Percentiles rank a stretch among this genome's conserved stretches.
phyloP scores from a whole-genome alignment of 2,329 filamentous ascomycete species.

The Xenoacremonium recifei region DNA sequence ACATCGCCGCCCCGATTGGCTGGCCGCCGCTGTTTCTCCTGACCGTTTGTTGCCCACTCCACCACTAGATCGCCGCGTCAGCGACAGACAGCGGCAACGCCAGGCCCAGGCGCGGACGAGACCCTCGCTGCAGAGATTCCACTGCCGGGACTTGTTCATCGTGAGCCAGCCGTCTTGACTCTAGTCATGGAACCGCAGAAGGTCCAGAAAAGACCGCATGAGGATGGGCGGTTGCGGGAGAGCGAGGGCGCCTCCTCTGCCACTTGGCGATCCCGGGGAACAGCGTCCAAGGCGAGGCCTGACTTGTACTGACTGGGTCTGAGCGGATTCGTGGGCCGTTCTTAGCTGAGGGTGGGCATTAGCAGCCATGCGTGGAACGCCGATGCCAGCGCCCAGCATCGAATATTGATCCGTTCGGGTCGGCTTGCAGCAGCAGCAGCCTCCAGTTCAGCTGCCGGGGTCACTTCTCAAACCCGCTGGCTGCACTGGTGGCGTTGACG shows the following conservation, averaged over 20 bases:
- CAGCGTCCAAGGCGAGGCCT: too few species aligned
- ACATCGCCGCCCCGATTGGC: neutral
- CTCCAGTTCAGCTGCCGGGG: neutral
- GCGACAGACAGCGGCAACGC: neutral
- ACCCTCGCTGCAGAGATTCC: too few species aligned
- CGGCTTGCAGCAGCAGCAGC: neutral
- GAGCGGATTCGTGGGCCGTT: too few species aligned
- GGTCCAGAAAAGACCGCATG: too few species aligned
- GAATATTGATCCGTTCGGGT: too few species aligned
- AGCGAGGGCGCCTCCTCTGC: too few species aligned
- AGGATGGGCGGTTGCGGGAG: too few species aligned
- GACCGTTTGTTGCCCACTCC: neutral
- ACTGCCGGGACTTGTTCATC: too few species aligned
- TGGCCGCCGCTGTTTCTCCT: neutral
- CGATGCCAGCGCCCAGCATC: neutral
- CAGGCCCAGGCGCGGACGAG: neutral
- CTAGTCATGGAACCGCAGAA: too few species aligned
- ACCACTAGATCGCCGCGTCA: slow-evolving; percentile 3
- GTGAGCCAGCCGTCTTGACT: too few species aligned
- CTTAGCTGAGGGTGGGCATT: neutral
- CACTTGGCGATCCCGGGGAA: neutral
- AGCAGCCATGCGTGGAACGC: neutral
- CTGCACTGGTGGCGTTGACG: neutral
- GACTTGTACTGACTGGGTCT: too few species aligned
- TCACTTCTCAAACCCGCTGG: neutral